Base-by-base conservation (phyloP, 768 basidiomycete species). In the Lentinula detonsa region DNA sequence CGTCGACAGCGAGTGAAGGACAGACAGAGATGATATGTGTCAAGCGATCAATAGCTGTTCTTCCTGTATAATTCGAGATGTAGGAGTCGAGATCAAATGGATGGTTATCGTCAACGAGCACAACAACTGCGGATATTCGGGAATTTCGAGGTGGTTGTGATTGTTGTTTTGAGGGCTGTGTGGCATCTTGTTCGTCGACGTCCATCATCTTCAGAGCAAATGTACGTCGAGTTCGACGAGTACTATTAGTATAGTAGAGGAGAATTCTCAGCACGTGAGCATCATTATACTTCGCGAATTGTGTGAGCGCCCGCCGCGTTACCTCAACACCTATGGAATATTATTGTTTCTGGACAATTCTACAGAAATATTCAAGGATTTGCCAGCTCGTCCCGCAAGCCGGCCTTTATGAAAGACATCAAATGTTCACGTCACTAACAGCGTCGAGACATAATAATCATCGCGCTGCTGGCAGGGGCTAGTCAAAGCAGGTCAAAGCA, bases 71-170 rank as follows among this genome's bases (percentile, higher is more conserved):
- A 57, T 84, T 82, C 46, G 87, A 76, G 61, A 88, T 85, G 71
- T 92, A 90, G 45, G 83, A 72, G 61, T 95, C 94, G 57, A 95
- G 82, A 69, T 96, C 93, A 69, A 93, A 95, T 4, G 93, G 91
- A 68, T 94, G 92, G 0, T 80, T 80, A 46, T 91, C 90, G 71
- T 93, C 88, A 13, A 94, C 81, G 11, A 75, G 74, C 1, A 81
- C 81, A 21, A 78, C 65, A 34, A 69, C 59, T 43, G 46, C 63
- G 35, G 35, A 28, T 5, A 28, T 42, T 42, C 37, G 9, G 8
- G 59, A 34, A 23, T 68, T 71, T 52, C n/a, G 11, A 40, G 40
- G 13, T 5, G 31, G 49, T 62, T 58, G 37, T 28, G 28, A 3
- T 11, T 33, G 54, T 63, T 58, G 37, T 46, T 65, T 62, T 33